Evolutionary conservation across 1,284 basidiomycete genomes (phyloP).

Genomic region (Stygiomarasmius scandens): DNA sequence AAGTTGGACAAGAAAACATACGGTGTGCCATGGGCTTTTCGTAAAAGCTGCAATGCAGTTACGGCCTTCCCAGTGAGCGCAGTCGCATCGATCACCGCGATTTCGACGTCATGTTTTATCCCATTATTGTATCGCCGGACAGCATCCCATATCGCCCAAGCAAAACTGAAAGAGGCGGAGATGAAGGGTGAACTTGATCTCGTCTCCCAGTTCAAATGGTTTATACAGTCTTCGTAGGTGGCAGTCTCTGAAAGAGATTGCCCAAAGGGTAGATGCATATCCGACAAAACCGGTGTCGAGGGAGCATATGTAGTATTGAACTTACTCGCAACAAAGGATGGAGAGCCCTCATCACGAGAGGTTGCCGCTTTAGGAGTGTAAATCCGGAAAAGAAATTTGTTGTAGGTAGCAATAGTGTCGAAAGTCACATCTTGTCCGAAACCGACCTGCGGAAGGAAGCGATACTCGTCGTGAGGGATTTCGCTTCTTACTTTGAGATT

Average conservation of each 20-base stretch:
- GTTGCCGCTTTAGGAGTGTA: constrained; percentile 76
- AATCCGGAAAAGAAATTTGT: constrained; percentile 76
- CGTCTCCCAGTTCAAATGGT: constrained; percentile 77
- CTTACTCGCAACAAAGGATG: constrained; percentile 65
- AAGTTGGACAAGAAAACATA: constrained; percentile 35
- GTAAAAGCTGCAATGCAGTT: constrained; percentile 64
- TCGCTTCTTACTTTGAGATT: constrained; percentile 4
- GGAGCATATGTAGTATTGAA: constrained; percentile 48
- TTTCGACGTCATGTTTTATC: constrained; percentile 73
- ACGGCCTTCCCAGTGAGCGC: constrained; percentile 57
- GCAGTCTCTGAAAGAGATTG: constrained; percentile 34
- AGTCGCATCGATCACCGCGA: constrained; percentile 73
- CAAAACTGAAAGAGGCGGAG: constrained; percentile 76
- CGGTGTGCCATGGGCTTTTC: constrained; percentile 54
- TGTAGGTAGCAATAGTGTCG: constrained; percentile 57
- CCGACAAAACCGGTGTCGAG: constrained; percentile 9
- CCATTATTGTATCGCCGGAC: constrained; percentile 68
- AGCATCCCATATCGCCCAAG: constrained; percentile 81
- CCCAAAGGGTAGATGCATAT: constrained; percentile 40
- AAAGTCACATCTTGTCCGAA: constrained; percentile 67
- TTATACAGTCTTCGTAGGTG: constrained; percentile 64
- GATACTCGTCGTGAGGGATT: constrained; percentile 9
- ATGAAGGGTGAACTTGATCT: constrained; percentile 67
- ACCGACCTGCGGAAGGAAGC: constrained; percentile 62
- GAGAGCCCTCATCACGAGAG: constrained; percentile 55